A percentile compares a stretch with the other conserved stretches of the same genome.
These are phyloP conservation scores for Phialemoniopsis sp. DNA, from an alignment of 2,329 filamentous ascomycete species.

Conservation along the genomic window DNA sequence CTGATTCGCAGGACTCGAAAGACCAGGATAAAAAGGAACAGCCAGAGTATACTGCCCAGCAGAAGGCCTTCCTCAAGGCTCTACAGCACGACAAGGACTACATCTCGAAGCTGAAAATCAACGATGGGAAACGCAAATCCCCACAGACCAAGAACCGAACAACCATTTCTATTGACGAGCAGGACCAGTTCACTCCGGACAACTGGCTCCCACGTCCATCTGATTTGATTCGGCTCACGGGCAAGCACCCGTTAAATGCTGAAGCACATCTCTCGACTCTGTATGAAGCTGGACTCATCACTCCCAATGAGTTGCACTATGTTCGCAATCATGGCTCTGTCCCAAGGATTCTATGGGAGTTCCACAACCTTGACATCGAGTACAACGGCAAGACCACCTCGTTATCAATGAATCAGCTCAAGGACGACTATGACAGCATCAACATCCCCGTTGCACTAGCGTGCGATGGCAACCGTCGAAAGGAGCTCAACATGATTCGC, in stretches of 20 bases:
- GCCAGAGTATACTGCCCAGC: slow-evolving; percentile 29
- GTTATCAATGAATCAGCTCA: slow-evolving; percentile 38
- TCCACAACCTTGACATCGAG: slow-evolving; percentile 39
- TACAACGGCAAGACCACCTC: slow-evolving; percentile 25
- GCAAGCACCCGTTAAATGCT: slow-evolving; percentile 48
- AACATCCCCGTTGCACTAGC: slow-evolving; percentile 43
- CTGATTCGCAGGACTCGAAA: slow-evolving; percentile 23
- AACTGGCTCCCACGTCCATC: slow-evolving; percentile 46
- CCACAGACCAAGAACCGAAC: slow-evolving; percentile 12
- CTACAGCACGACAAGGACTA: slow-evolving; percentile 39
- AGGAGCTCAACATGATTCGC: slow-evolving; percentile 46
- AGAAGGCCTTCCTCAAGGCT: slow-evolving; percentile 34
- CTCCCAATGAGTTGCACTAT: slow-evolving; percentile 45
- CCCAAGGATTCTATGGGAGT: slow-evolving; percentile 43
- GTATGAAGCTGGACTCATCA: slow-evolving; percentile 42
- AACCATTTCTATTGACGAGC: slow-evolving; percentile 36
- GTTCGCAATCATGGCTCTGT: slow-evolving; percentile 51
- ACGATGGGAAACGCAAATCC: slow-evolving; percentile 22
- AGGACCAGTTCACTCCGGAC: slow-evolving; percentile 46
- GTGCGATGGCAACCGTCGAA: slow-evolving; percentile 45
- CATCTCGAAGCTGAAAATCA: slow-evolving; percentile 30
- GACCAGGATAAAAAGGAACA: slow-evolving; percentile 17
- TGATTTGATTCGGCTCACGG: slow-evolving; percentile 43
- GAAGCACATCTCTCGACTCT: slow-evolving; percentile 37
- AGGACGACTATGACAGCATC: slow-evolving; percentile 33